These are phyloP conservation scores for Pichia sp. DNA, from an alignment of 1,139 yeast species.

Conservation along the genomic window DNA sequence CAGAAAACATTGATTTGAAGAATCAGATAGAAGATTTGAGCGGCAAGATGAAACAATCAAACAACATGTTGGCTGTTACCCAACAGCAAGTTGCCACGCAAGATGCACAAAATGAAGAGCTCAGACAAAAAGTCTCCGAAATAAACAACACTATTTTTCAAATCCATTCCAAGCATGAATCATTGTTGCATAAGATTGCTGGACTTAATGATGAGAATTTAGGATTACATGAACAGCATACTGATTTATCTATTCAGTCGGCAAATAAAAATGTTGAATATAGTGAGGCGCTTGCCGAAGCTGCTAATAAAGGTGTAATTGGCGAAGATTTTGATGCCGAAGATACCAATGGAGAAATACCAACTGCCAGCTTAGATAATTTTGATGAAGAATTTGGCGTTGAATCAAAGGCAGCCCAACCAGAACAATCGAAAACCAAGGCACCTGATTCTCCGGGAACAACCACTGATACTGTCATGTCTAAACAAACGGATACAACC, in stretches of 20 bases:
- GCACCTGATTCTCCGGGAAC: slow-evolving; percentile 5
- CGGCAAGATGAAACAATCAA: slow-evolving; percentile 54
- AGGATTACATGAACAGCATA: slow-evolving; percentile 33
- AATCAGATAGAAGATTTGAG: slow-evolving; percentile 49
- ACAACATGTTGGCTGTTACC: slow-evolving; percentile 60
- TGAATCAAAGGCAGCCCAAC: not conserved
- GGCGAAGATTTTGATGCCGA: slow-evolving; percentile 18
- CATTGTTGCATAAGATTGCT: slow-evolving; percentile 23
- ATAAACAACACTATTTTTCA: slow-evolving; percentile 39
- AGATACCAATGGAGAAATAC: slow-evolving; percentile 24
- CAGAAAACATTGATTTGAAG: slow-evolving; percentile 58
- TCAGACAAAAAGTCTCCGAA: slow-evolving; percentile 47
- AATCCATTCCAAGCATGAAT: slow-evolving; percentile 35
- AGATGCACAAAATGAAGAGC: slow-evolving; percentile 40
- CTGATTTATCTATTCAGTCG: slow-evolving; percentile 30
- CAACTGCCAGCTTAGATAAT: slow-evolving; percentile 33
- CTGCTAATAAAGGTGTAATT: slow-evolving; percentile 29
- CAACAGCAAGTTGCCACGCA: slow-evolving; percentile 65
- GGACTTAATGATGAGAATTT: slow-evolving; percentile 39
- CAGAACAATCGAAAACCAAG: not conserved
- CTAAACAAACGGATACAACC: slow-evolving; percentile 5
- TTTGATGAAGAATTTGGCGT: slow-evolving; percentile 29
- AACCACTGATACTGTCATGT: slow-evolving; percentile 5
- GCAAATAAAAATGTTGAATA: slow-evolving; percentile 31
- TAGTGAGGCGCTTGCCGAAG: slow-evolving; percentile 28